Evolutionary conservation across 257 asterid genomes (phyloP).

Genomic region (Solanum corneliomulleri): DNA sequence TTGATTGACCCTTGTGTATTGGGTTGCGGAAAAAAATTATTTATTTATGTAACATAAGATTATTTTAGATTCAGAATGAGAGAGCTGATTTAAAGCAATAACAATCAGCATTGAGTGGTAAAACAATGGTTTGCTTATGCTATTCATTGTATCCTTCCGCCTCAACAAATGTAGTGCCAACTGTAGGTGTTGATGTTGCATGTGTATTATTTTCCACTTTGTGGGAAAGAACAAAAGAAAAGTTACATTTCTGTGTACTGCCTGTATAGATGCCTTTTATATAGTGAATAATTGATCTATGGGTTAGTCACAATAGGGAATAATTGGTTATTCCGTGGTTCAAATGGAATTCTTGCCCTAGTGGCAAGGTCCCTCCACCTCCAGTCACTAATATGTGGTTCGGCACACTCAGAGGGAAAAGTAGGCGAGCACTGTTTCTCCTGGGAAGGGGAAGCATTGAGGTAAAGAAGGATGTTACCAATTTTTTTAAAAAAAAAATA

Average conservation of each 20-base stretch:
- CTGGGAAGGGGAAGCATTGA: background rate
- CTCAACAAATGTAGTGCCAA: background rate
- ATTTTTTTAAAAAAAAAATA: background rate
- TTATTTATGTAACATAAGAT: background rate
- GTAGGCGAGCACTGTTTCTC: background rate
- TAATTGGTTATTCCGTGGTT: background rate
- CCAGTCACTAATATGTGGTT: background rate
- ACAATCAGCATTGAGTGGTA: background rate
- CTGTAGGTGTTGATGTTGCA: background rate
- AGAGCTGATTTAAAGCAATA: background rate
- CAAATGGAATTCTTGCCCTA: background rate
- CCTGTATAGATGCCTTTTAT: background rate
- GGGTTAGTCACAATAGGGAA: background rate
- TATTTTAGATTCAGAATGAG: background rate
- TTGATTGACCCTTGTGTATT: background rate
- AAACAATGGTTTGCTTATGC: background rate
- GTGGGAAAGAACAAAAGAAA: background rate
- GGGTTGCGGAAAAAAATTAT: background rate
- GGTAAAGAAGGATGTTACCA: background rate
- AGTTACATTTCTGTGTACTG: background rate
- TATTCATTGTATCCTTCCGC: background rate
- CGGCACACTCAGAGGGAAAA: background rate
- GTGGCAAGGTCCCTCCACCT: background rate
- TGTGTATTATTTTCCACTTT: background rate
- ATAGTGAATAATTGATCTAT: background rate